Evolutionary conservation across 176 grass and related monocot genomes (phyloP).

Genomic region (Dendrocalamus sinicus): DNA sequence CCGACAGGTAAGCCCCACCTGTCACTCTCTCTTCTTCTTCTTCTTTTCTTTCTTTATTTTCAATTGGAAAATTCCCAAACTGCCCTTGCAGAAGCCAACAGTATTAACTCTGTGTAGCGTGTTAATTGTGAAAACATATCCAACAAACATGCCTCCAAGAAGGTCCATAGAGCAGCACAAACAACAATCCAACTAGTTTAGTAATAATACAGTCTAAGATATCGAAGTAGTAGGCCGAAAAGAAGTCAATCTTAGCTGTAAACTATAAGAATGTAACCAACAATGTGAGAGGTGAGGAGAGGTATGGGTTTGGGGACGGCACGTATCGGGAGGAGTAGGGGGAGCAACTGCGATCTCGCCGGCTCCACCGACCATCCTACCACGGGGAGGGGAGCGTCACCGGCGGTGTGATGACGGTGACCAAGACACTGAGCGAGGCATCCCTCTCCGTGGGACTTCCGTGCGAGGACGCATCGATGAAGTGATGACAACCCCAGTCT

Average conservation of each 20-base stretch:
- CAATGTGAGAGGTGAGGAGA: not conserved
- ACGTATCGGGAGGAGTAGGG: constrained; percentile 29
- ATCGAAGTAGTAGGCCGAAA: not conserved
- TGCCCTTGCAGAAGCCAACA: too few relatives aligned
- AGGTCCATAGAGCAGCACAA: not conserved
- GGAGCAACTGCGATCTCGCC: constrained; percentile 47
- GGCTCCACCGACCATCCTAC: constrained; percentile 27
- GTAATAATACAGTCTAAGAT: not conserved
- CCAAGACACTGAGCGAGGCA: constrained; percentile 49
- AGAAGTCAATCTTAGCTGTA: not conserved
- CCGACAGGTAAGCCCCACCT: too few relatives aligned
- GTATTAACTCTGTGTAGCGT: not conserved
- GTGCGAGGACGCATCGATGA: not conserved
- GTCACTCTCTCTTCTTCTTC: too few relatives aligned
- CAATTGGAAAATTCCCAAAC: too few relatives aligned
- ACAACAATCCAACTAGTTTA: not conserved
- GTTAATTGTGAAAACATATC: not conserved
- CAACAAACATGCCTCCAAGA: not conserved
- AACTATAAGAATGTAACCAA: not conserved
- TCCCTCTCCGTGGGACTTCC: not conserved
- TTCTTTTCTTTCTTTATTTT: too few relatives aligned
- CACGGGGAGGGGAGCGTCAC: constrained; percentile 45
- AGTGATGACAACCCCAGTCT: too few relatives aligned
- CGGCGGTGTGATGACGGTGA: constrained; percentile 48
- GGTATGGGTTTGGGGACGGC: too few relatives aligned